phyloP scores from a whole-genome alignment of 495 filamentous ascomycete species.

The Evansstolkia leycettana region DNA sequence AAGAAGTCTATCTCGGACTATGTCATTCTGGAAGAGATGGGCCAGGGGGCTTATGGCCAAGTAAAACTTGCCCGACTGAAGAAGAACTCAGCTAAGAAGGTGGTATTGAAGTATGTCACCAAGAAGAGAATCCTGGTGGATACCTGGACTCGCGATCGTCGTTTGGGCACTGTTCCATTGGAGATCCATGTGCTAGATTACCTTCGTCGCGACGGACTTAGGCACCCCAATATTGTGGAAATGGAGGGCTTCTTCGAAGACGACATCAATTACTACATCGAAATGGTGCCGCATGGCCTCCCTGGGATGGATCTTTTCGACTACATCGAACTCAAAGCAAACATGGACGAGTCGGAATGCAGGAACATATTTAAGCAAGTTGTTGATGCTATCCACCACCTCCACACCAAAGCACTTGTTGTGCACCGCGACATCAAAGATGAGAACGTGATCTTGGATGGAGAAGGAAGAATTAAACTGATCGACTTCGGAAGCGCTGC shows the following conservation, averaged over 20 bases:
- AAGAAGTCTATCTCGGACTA: slow-evolving; percentile 88
- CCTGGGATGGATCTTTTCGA: slow-evolving; percentile 99
- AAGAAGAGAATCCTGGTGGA: slow-evolving; percentile 95
- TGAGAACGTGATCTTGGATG: slow-evolving; percentile 92
- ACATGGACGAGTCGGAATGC: slow-evolving; percentile 91
- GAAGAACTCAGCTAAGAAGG: slow-evolving; percentile 59
- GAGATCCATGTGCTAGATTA: slow-evolving; percentile 98
- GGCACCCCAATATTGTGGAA: slow-evolving; percentile 93
- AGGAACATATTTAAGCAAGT: slow-evolving; percentile 94
- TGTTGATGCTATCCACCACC: slow-evolving; percentile 73
- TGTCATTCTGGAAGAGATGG: slow-evolving; percentile 93
- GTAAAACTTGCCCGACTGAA: slow-evolving; percentile 93
- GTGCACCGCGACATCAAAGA: slow-evolving; percentile 99
- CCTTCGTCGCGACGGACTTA: slow-evolving; percentile 71
- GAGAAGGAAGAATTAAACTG: slow-evolving; percentile 89
- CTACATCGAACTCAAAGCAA: slow-evolving; percentile 91
- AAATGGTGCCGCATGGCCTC: slow-evolving; percentile 91
- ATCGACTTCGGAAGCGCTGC: slow-evolving; percentile 98
- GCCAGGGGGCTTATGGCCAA: slow-evolving; percentile 93
- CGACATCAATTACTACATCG: slow-evolving; percentile 96
- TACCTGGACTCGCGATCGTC: slow-evolving; percentile 92
- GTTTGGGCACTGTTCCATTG: slow-evolving; percentile 90
- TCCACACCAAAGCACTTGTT: slow-evolving; percentile 83
- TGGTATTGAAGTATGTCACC: slow-evolving; percentile 95
- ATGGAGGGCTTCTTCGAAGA: slow-evolving; percentile 99